These are phyloP conservation scores for Botrytis squamosa DNA, from an alignment of 2,329 filamentous ascomycete species.

Conservation along the genomic window DNA sequence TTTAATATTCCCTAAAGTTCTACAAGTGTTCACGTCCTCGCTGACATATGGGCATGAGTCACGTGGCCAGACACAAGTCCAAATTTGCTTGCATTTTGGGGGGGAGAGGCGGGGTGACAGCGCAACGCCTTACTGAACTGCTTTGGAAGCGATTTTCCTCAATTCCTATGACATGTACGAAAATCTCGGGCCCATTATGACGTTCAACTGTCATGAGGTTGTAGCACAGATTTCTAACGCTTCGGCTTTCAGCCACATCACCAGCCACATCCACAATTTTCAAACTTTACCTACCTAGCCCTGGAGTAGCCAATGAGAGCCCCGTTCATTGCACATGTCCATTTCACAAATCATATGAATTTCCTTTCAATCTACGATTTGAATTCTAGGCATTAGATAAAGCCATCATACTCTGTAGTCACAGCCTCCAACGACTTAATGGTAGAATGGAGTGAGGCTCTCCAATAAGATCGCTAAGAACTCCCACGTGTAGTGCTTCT, in stretches of 20 bases:
- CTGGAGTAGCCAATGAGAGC: neutral
- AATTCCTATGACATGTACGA: neutral
- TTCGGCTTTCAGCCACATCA: neutral
- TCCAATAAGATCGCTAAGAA: neutral
- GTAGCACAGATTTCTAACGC: neutral
- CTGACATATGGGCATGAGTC: neutral
- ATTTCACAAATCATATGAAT: neutral
- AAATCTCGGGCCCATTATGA: neutral
- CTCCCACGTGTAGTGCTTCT: conserved; percentile 7
- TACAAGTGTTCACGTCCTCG: neutral
- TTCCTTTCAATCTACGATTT: neutral
- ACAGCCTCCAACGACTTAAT: neutral
- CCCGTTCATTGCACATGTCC: neutral
- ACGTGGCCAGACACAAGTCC: neutral
- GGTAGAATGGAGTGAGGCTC: neutral
- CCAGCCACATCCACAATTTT: neutral
- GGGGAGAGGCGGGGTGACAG: neutral
- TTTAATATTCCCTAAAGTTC: neutral
- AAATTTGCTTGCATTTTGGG: neutral
- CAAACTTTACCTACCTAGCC: neutral
- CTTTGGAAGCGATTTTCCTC: neutral
- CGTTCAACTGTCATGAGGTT: neutral
- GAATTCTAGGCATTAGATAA: neutral
- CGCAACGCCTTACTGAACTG: neutral
- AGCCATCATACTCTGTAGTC: neutral